A percentile compares a stretch with the other conserved stretches of the same genome.
These are phyloP conservation scores for Blepharisma japonicum DNA, from an alignment of 73 alveolate species.

Conservation along the genomic window DNA sequence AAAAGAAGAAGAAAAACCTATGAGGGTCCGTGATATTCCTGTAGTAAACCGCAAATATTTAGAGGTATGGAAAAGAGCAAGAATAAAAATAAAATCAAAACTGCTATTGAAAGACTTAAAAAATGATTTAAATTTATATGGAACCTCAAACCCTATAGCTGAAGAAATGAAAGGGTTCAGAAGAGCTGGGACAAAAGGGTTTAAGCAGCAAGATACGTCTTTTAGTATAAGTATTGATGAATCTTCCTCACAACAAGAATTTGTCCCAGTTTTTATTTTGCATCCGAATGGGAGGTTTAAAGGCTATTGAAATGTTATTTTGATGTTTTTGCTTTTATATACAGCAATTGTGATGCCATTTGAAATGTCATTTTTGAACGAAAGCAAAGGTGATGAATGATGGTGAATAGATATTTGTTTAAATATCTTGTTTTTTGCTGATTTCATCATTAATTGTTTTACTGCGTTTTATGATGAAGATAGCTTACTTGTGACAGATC, in stretches of 20 bases:
- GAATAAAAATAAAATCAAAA: slow-evolving; percentile 27
- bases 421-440: slow-evolving; percentile 57
- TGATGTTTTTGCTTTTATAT: slow-evolving; percentile 49
- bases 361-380: slow-evolving; percentile 47
- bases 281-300: slow-evolving; percentile 34
- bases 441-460: slow-evolving; percentile 56
- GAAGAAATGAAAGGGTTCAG: too few relatives aligned
- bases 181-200: too few relatives aligned
- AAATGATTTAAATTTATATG: background rate
- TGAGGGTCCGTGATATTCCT: too few relatives aligned
- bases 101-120: background rate
- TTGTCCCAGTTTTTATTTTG: background rate
- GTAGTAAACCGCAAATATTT: background rate
- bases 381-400: slow-evolving; percentile 30
- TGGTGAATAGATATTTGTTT: slow-evolving; percentile 38
- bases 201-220: too few relatives aligned
- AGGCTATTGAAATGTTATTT: slow-evolving; percentile 32
- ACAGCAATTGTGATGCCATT: slow-evolving; percentile 67
- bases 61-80: slow-evolving; percentile 14
- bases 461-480: slow-evolving; percentile 66
- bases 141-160: too few relatives aligned
- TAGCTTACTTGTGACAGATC: slow-evolving; percentile 40
- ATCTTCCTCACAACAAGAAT: background rate
- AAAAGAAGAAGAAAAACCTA: too few relatives aligned
- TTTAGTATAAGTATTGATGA: too few relatives aligned